These are phyloP conservation scores for Yamadazyma membranifaciens DNA, from an alignment of 1,139 yeast species.

Conservation along the genomic window DNA sequence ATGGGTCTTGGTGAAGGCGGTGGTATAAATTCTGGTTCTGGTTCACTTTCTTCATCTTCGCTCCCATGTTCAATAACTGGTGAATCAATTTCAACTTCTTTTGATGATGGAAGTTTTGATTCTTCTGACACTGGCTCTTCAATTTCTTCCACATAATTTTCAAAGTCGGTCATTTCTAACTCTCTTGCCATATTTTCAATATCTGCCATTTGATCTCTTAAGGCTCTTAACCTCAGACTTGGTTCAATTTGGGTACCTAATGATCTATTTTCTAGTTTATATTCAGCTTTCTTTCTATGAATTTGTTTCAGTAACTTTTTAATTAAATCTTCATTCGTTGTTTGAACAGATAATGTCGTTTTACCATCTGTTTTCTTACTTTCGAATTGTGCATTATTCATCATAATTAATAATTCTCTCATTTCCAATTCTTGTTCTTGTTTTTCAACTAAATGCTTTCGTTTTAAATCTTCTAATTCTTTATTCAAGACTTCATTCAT, in stretches of 20 bases:
- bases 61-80: constrained; percentile 19
- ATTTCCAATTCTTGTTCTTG: constrained; percentile 87
- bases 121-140: constrained; percentile 16
- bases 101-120: constrained; percentile 15
- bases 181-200: constrained; percentile 83
- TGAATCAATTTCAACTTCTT: constrained; percentile 17
- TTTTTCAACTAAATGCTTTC: constrained; percentile 68
- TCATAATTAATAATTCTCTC: constrained; percentile 76
- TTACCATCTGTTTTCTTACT: constrained; percentile 33
- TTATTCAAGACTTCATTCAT: constrained; percentile 60
- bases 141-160: constrained; percentile 29
- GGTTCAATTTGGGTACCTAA: constrained; percentile 70
- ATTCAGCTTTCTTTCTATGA: constrained; percentile 61
- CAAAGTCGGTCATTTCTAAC: constrained; percentile 82
- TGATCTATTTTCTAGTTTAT: constrained; percentile 54
- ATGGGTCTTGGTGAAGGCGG: constrained; percentile 15
- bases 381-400: constrained; percentile 42
- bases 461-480: constrained; percentile 71
- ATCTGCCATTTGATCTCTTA: constrained; percentile 83
- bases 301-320: constrained; percentile 57
- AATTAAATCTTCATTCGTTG: constrained; percentile 45
- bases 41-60: constrained; percentile 19
- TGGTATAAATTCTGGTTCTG: constrained; percentile 16
- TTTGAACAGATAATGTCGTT: constrained; percentile 36
- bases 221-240: constrained; percentile 66